A percentile compares a stretch with the other conserved stretches of the same genome.
Conservation (phyloP, 148 eudicot species). For the Cornus florida region DNA sequence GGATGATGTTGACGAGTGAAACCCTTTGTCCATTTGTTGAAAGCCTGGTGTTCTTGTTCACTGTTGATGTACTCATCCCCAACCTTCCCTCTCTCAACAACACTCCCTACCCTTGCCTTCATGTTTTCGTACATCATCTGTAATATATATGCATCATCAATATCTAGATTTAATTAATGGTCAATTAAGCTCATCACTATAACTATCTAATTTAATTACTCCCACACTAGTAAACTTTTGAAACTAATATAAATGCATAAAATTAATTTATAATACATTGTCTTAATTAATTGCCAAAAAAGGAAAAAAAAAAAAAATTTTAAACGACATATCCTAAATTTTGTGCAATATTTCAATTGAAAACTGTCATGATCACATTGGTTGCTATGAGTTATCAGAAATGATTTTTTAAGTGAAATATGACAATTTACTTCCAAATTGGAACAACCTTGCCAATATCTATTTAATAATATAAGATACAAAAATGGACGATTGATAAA, state of each 20-base stretch:
- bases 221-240: background rate
- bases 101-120: slow-evolving; percentile 55
- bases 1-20: slow-evolving; percentile 70
- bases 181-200: background rate
- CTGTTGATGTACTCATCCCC: slow-evolving; percentile 34
- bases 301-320: too few species aligned
- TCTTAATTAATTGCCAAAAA: too few species aligned
- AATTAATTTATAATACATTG: too few species aligned
- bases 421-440: too few species aligned
- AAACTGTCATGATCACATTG: too few species aligned
- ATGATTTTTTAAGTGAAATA: too few species aligned
- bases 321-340: too few species aligned
- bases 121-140: slow-evolving; percentile 65
- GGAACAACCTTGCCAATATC: too few species aligned
- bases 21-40: slow-evolving; percentile 48
- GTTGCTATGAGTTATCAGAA: too few species aligned
- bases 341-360: background rate
- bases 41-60: slow-evolving; percentile 29
- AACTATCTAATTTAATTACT: background rate
- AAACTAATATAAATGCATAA: background rate
- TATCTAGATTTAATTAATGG: background rate
- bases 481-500: too few species aligned
- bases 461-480: too few species aligned
- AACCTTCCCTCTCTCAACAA: slow-evolving; percentile 46
- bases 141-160: background rate